Percentiles rank a stretch among this genome's conserved stretches.
phyloP scores from a whole-genome alignment of 495 filamentous ascomycete genomes.

The Xanthoparmelia taractica region DNA sequence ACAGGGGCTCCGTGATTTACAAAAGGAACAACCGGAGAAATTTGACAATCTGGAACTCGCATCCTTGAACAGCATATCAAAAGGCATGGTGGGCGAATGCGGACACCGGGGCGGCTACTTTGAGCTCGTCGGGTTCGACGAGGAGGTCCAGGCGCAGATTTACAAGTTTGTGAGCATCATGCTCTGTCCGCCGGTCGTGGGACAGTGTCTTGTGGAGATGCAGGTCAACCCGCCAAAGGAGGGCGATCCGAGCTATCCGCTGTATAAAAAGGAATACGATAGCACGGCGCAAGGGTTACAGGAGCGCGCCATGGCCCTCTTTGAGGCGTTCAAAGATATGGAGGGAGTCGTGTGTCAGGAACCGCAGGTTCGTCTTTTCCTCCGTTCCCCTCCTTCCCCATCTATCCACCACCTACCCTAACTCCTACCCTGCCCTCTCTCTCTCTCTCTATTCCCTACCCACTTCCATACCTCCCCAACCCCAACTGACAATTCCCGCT shows the following conservation, averaged over 20 bases:
- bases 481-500: not conserved
- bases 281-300: conserved; percentile 66
- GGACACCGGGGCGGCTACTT: conserved; percentile 97
- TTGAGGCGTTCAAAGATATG: conserved; percentile 85
- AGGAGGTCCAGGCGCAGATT: conserved; percentile 79
- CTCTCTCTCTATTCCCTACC: not conserved
- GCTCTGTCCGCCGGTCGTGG: conserved; percentile 89
- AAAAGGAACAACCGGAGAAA: conserved; percentile 60
- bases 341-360: conserved; percentile 85
- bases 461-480: not conserved
- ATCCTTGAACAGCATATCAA: conserved; percentile 77
- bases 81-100: conserved; percentile 98
- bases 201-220: conserved; percentile 89
- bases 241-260: conserved; percentile 70
- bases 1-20: conserved; percentile 73
- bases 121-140: conserved; percentile 83
- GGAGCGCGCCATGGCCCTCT: conserved; percentile 73
- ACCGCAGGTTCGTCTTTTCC: conserved; percentile 58
- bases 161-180: conserved; percentile 97
- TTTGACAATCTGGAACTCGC: conserved; percentile 84
- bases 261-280: conserved; percentile 79
- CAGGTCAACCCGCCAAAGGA: conserved; percentile 90
- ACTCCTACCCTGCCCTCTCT: too few species aligned
- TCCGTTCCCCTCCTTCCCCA: too few species aligned
- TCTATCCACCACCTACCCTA: too few species aligned